Evolutionary conservation across 495 filamentous ascomycete species (phyloP), one percentile per base, ranked within the genome.

Genomic region (Neurospora africana): DNA sequence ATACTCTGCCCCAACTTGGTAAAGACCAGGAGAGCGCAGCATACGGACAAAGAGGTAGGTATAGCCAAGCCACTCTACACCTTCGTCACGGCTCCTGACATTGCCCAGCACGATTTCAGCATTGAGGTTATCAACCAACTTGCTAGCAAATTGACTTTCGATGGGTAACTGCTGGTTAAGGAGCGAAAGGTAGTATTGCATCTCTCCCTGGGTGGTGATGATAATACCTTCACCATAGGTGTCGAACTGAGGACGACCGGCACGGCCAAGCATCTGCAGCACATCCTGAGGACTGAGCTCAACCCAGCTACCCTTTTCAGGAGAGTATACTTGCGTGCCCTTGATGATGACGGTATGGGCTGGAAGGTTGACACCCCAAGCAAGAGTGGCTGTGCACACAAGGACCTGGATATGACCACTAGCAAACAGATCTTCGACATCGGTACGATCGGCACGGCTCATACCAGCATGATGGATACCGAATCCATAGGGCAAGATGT

Each of bases 171-270:
- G 95, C 82, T 97, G 94, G 77, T 98, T 99, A 76, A 99, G 86
- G 39, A 99, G 86, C 1, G 94, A 97, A 13, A 98, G 88, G 72
- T 98, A 99, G 80, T 98, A 99, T 72, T 97, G 93, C 77, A 98
- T 92, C 81, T 99, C 95, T 19, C 86, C 83, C 77, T 98, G 95
- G 2, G 92, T 93, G 0, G 95, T 99, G 76, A 99, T 98, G 79
- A 99, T 98, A 78, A 98, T 97, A 80, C 95, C 95, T 76, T 98
- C 95, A 77, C 95, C 95, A 76, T 95, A 98, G 0, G 94, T 98
- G 80, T 99, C 95, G 76, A 93, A 99, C 75, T 99, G 95, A 10
- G 95, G 95, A 70, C 95, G 89, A 78, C 95, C 95, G 58, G 95
- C 95, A 83, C 95, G 93, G 76, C 95, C 95, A 75, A 99, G 89